Base-by-base conservation (phyloP, 805 yeast species). In the Saccharomyces mikatae region DNA sequence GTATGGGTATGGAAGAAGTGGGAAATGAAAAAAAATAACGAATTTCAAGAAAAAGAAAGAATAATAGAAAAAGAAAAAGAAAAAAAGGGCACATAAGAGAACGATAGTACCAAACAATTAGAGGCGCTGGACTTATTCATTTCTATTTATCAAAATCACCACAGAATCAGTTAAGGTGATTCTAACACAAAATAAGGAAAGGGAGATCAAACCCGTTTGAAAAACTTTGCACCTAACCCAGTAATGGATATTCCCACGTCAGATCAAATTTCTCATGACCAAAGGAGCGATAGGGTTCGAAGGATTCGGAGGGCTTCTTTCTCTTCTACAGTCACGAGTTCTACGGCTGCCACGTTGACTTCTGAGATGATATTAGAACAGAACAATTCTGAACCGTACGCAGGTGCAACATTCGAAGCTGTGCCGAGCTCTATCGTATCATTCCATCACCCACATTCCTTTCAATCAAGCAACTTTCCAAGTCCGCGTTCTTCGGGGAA, bases 401-500 rank as follows among this genome's bases (percentile, higher is more conserved):
- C 88, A 2, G 95, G 95, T 52, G 91, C 87, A 1, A 86, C 87
- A 0, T 80, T 87, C 2, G 89, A 84, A 59, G 79, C 82, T 48
- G 80, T 87, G 47, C 95, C 95, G 2, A 82, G 89, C 21, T 85
- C 92, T 1, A 83, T 87, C 57, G 80, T 88, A 0, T 81, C 90
- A 2, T 84, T 87, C 64, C 92, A 87, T 62, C 87, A 84, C 60
- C 82, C 82, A 24, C 86, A 82, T 63, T 82, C 78, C 47, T 75
- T 80, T 53, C 72, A 68, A 48, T 66, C 71, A 4, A 61, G 62
- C 52, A 57, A 53, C 36, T 52, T 58, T 31, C 50, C 60, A 6
- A 60, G 59, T 1, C 58, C 64, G 10, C 57, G 62, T 36, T 36
- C 17, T 11, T 36, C 44, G 24, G 44, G 44, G 17, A 36, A 36